A percentile compares a stretch with the other conserved stretches of the same genome.
These are phyloP conservation scores for Colletotrichum lupini DNA, from an alignment of 2,329 filamentous ascomycete genomes.

Conservation along the genomic window DNA sequence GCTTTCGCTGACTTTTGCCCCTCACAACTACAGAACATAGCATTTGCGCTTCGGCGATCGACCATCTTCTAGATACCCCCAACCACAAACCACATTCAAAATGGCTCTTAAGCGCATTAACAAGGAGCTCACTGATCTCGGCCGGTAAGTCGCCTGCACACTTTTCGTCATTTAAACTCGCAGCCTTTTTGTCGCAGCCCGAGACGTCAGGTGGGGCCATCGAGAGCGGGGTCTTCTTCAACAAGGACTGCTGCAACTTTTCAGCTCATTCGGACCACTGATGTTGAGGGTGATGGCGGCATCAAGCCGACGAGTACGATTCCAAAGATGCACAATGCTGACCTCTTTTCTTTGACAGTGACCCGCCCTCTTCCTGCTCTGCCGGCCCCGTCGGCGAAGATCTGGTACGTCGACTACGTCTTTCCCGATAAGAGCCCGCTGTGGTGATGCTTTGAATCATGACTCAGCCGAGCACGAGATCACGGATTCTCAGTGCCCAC, in stretches of 20 bases:
- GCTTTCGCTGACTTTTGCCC: slow-evolving; percentile 36
- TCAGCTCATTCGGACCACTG: slow-evolving; percentile 2
- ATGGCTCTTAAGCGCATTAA: slow-evolving; percentile 96
- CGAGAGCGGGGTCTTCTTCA: slow-evolving; percentile 48
- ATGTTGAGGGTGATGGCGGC: slow-evolving; percentile 2
- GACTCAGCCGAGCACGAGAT: slow-evolving; percentile 40
- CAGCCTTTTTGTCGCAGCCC: slow-evolving; percentile 39
- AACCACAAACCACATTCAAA: slow-evolving; percentile 43
- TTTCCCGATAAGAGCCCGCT: slow-evolving; percentile 38
- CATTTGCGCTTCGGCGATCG: slow-evolving; percentile 30
- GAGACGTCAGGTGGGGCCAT: slow-evolving; percentile 49
- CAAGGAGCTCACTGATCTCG: slow-evolving; percentile 91
- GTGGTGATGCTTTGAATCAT: slow-evolving; percentile 27
- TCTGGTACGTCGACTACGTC: slow-evolving; percentile 76
- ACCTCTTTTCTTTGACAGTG: slow-evolving; percentile 65
- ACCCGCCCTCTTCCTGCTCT: slow-evolving; percentile 98
- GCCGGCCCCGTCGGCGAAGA: slow-evolving; percentile 97
- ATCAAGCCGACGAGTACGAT: background rate
- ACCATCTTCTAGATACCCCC: slow-evolving; percentile 37
- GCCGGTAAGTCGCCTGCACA: slow-evolving; percentile 69
- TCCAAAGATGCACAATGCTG: slow-evolving; percentile 39
- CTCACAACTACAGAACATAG: slow-evolving; percentile 36
- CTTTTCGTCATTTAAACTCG: slow-evolving; percentile 22
- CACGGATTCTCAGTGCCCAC: background rate
- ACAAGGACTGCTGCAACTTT: slow-evolving; percentile 24